A percentile compares a stretch with the other conserved stretches of the same genome.
phyloP scores from a whole-genome alignment of 2,329 filamentous ascomycete species.

The Cadophora luteo-olivacea region DNA sequence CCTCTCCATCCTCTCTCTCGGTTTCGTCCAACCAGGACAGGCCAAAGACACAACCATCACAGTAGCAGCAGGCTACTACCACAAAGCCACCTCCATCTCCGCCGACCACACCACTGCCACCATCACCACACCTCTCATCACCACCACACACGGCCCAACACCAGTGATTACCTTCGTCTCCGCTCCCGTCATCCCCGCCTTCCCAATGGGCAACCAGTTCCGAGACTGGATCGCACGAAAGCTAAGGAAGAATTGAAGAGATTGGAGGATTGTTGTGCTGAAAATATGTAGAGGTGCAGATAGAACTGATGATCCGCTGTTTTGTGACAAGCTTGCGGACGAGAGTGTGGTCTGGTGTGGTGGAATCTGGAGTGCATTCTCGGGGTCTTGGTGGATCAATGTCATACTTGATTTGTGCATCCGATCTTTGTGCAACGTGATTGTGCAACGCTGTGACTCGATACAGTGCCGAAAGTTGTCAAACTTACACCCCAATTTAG shows the following conservation, averaged over 20 bases:
- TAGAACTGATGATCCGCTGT: background rate
- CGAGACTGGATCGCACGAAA: conserved; percentile 5
- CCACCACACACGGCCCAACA: conserved; percentile 8
- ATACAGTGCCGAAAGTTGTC: background rate
- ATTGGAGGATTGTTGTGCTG: background rate
- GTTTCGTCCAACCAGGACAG: background rate
- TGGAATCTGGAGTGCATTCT: background rate
- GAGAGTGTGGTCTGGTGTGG: background rate
- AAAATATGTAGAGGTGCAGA: background rate
- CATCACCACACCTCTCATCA: background rate
- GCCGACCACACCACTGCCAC: background rate
- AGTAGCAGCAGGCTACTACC: background rate
- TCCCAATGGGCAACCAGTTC: background rate
- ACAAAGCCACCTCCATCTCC: background rate
- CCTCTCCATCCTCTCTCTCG: background rate
- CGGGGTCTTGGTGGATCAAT: background rate
- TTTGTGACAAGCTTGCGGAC: background rate
- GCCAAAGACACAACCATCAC: background rate
- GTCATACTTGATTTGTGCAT: background rate
- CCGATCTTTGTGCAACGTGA: background rate
- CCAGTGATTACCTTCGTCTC: background rate
- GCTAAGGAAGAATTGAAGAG: background rate
- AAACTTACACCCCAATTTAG: too few species aligned
- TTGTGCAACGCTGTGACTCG: conserved; percentile 2
- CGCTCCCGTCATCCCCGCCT: background rate